These are phyloP conservation scores for Solanum aculeatissimum DNA, from an alignment of 305 asterid species.

Conservation along the genomic window DNA sequence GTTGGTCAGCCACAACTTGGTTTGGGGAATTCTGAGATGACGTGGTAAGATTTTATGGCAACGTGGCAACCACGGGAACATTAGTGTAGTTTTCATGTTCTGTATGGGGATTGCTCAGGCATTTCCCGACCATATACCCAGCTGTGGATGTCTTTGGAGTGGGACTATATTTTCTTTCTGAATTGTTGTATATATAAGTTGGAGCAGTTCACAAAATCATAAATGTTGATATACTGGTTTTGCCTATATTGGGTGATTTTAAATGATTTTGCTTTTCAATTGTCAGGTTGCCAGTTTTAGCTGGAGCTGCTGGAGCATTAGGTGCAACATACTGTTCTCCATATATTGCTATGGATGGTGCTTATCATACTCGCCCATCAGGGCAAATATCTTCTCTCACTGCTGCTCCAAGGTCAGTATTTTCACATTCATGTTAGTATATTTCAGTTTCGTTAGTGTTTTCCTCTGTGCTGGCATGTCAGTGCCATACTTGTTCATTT, in stretches of 20 bases:
- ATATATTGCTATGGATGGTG: conserved; percentile 71
- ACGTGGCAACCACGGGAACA: neutral
- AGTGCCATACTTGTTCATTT: neutral
- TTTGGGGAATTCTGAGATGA: conserved; percentile 82
- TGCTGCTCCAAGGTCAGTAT: conserved; percentile 49
- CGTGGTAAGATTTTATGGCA: conserved; percentile 40
- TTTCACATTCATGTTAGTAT: neutral
- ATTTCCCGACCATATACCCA: neutral
- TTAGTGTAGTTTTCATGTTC: neutral
- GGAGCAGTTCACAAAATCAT: neutral
- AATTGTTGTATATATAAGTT: neutral
- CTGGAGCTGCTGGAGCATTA: conserved; percentile 88
- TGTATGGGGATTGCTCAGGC: neutral
- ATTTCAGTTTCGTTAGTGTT: neutral
- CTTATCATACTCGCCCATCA: conserved; percentile 59
- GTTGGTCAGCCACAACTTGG: conserved; percentile 78
- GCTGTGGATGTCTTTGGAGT: neutral
- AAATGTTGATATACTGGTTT: neutral
- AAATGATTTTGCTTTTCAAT: neutral
- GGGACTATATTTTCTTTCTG: neutral
- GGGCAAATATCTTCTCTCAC: conserved; percentile 47
- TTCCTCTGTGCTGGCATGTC: neutral
- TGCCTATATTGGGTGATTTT: neutral
- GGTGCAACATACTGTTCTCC: conserved; percentile 75
- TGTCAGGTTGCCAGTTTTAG: conserved; percentile 89